Conservation (phyloP, 331 rosid genomes). For the Pyrus hybrid region DNA sequence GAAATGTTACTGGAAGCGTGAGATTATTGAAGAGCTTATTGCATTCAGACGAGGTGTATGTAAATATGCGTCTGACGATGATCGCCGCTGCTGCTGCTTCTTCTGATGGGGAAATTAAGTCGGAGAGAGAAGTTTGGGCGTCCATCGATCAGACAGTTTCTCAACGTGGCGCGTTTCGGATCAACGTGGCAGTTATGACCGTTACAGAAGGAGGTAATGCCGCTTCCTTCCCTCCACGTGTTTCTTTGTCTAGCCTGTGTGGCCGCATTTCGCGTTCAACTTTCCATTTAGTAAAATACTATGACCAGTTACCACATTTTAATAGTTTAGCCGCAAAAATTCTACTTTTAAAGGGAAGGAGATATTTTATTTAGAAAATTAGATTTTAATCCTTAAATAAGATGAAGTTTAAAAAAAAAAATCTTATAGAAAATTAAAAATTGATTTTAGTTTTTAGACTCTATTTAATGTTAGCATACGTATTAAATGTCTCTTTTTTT, state of each 20-base stretch:
- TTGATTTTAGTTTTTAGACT: too few species aligned
- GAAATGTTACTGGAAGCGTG: background rate
- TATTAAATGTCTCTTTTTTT: too few species aligned
- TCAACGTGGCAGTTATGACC: constrained; percentile 36
- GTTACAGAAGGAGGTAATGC: background rate
- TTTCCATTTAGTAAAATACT: background rate
- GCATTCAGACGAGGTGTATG: background rate
- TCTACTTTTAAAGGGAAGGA: too few species aligned
- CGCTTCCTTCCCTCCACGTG: constrained; percentile 34
- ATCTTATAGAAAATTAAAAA: too few species aligned
- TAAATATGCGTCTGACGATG: background rate
- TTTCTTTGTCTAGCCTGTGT: background rate
- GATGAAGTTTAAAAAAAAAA: too few species aligned
- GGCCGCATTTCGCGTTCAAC: background rate
- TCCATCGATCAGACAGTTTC: background rate
- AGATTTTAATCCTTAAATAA: too few species aligned
- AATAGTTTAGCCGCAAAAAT: too few species aligned
- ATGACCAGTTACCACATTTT: background rate
- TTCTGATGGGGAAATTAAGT: background rate
- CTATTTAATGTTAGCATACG: too few species aligned
- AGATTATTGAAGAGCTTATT: background rate
- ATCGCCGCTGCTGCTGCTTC: background rate
- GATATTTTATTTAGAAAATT: too few species aligned
- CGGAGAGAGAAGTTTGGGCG: background rate
- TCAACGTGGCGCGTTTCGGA: constrained; percentile 26